Conservation (phyloP, 1,284 basidiomycete species). For the Pseudozyma hubeiensis region DNA sequence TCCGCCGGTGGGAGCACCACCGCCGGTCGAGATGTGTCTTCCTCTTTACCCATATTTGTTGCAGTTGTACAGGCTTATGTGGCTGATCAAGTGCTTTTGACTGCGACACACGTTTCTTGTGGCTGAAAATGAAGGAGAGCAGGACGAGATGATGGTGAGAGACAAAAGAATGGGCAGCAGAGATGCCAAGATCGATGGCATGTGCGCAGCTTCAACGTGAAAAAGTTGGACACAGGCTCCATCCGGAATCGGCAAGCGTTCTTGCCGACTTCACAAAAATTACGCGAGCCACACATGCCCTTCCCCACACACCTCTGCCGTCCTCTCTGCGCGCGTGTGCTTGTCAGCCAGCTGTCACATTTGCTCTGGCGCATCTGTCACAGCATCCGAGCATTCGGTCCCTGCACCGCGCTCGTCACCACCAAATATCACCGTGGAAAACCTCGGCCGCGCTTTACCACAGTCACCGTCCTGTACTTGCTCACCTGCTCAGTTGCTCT, state of each 20-base stretch:
- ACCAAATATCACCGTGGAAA: not conserved
- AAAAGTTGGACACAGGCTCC: not conserved
- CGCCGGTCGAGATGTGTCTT: conserved; percentile 26
- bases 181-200: not conserved
- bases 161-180: not conserved
- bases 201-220: no score
- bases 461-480: no score
- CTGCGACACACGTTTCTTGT: not conserved
- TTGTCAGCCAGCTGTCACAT: no score
- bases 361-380: no score
- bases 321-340: no score
- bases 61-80: not conserved
- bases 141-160: not conserved
- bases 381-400: no score
- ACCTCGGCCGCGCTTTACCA: no score
- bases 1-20: conserved; percentile 40
- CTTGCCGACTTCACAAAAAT: no score
- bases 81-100: no score
- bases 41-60: conserved; percentile 10
- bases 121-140: not conserved
- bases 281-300: no score
- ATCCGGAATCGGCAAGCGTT: conserved; percentile 24
- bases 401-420: not conserved
- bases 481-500: no score
- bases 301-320: no score